phyloP scores from a whole-genome alignment of 2,329 filamentous ascomycete genomes.

The Alternaria sp. region DNA sequence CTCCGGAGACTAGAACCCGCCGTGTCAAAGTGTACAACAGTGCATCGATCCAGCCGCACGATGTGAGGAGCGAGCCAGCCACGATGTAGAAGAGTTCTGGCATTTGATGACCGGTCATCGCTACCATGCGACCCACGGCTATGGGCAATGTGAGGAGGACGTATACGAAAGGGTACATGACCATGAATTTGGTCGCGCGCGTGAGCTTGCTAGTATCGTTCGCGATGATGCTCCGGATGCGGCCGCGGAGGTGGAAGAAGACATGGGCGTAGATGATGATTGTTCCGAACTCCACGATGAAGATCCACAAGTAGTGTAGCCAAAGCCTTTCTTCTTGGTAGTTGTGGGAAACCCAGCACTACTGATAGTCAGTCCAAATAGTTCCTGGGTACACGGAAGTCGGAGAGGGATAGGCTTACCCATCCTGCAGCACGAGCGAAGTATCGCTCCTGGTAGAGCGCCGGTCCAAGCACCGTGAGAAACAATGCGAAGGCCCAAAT shows the following conservation, averaged over 20 bases:
- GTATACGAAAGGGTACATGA: conserved; percentile 70
- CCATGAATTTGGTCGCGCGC: conserved; percentile 61
- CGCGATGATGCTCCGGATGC: conserved; percentile 48
- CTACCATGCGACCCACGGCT: conserved; percentile 53
- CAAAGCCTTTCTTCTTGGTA: conserved; percentile 56
- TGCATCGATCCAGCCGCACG: conserved; percentile 54
- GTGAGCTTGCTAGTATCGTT: conserved; percentile 45
- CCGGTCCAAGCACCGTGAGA: conserved; percentile 56
- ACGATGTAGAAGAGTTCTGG: conserved; percentile 64
- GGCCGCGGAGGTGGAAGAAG: conserved; percentile 56
- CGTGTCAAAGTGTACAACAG: conserved; percentile 53
- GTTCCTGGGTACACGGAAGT: background rate
- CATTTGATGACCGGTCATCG: conserved; percentile 50
- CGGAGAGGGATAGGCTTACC: background rate
- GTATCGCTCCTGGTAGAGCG: conserved; percentile 50
- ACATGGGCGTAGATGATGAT: conserved; percentile 57
- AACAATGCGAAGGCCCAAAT: conserved; percentile 56
- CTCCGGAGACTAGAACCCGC: conserved; percentile 45
- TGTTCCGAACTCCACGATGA: conserved; percentile 60
- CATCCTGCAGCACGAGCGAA: conserved; percentile 60
- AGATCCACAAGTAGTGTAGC: conserved; percentile 63
- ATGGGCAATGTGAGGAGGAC: conserved; percentile 70
- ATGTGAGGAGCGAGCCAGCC: conserved; percentile 64
- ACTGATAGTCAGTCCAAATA: background rate
- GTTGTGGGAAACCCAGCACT: conserved; percentile 58